These are phyloP conservation scores for Fraxinus floribunda DNA, from an alignment of 305 asterid species.

Conservation along the genomic window DNA sequence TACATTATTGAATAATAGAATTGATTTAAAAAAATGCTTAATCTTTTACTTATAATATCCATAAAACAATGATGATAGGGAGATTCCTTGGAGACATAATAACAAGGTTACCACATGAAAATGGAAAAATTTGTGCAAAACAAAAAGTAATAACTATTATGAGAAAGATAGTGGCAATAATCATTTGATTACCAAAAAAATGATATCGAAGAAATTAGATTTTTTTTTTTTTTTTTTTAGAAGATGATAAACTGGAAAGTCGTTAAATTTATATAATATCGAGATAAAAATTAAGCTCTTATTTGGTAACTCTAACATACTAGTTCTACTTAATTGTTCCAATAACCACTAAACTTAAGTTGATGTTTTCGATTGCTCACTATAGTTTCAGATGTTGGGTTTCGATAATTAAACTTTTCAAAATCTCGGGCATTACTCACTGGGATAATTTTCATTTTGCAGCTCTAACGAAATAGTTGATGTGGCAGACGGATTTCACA, in stretches of 20 bases:
- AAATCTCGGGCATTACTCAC: too few species aligned
- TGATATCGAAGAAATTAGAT: not conserved
- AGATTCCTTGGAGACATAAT: not conserved
- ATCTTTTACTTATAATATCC: not conserved
- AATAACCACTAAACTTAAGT: too few species aligned
- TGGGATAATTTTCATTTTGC: too few species aligned
- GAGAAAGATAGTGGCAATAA: constrained; percentile 19
- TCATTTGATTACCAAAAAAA: constrained; percentile 26
- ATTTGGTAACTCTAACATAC: too few species aligned
- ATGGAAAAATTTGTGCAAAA: not conserved
- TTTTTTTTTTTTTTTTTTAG: not conserved
- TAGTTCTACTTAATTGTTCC: too few species aligned
- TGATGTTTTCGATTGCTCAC: too few species aligned
- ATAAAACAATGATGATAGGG: not conserved
- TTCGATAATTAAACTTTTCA: too few species aligned
- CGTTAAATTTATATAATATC: not conserved
- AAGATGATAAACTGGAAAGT: not conserved
- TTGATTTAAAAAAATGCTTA: not conserved
- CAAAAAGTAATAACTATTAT: constrained; percentile 12
- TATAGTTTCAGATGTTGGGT: too few species aligned
- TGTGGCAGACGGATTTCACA: too few species aligned
- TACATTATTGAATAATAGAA: too few species aligned
- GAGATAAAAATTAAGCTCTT: too few species aligned
- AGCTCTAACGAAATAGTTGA: too few species aligned
- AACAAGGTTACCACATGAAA: not conserved